Evolutionary conservation across 1,139 yeast species (phyloP).

Genomic region (Yamadazyma membranifaciens): DNA sequence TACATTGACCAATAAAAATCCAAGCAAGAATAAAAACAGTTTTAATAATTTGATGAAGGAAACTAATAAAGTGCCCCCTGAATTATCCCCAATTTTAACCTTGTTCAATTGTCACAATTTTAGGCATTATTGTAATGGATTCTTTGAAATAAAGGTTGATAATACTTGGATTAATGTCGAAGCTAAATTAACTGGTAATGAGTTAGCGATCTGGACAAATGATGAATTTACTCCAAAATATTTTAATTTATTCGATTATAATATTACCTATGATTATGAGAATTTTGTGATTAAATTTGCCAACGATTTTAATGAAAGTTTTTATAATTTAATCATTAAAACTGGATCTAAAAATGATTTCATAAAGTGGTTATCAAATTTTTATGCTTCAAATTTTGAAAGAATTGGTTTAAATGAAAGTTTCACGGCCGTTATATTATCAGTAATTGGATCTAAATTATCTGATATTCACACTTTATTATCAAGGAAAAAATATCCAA

Average conservation of each 20-base stretch:
- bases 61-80: constrained; percentile 31
- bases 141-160: constrained; percentile 24
- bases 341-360: constrained; percentile 33
- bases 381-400: constrained; percentile 50
- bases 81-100: constrained; percentile 41
- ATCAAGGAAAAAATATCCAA: constrained; percentile 42
- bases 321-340: constrained; percentile 31
- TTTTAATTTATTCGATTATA: constrained; percentile 46
- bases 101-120: constrained; percentile 42
- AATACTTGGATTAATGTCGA: constrained; percentile 37
- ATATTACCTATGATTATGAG: constrained; percentile 12
- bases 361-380: constrained; percentile 44
- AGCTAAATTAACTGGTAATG: constrained; percentile 51
- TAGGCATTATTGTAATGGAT: constrained; percentile 37
- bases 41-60: constrained; percentile 19
- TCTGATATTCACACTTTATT: constrained; percentile 54
- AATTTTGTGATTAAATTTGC: constrained; percentile 33
- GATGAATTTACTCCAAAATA: constrained; percentile 44
- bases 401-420: constrained; percentile 52
- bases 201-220: constrained; percentile 46
- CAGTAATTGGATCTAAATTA: constrained; percentile 52
- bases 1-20: constrained; percentile 5
- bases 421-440: constrained; percentile 54
- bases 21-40: constrained; percentile 16
- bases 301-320: constrained; percentile 36